These are phyloP conservation scores for Pestalotiopsis sp. DNA, from an alignment of 2,329 filamentous ascomycete genomes.

Conservation along the genomic window DNA sequence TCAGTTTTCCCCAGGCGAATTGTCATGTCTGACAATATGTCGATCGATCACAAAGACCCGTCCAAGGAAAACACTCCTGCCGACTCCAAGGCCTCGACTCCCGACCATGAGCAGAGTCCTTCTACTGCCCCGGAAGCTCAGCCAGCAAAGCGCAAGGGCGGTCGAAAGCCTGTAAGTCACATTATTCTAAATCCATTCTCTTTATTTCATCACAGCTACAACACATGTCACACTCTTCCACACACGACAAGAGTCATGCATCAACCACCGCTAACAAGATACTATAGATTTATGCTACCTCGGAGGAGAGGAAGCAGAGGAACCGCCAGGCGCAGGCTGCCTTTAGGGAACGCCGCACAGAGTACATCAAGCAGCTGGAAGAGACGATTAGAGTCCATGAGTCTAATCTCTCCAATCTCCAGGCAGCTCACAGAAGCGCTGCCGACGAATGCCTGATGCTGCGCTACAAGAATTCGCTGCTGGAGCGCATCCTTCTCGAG, in stretches of 20 bases:
- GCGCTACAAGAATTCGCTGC: constrained; percentile 94
- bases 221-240: not conserved
- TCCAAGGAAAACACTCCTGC: constrained; percentile 64
- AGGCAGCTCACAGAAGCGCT: constrained; percentile 90
- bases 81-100: constrained; percentile 63
- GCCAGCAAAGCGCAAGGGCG: constrained; percentile 93
- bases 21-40: constrained; percentile 70
- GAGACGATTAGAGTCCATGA: constrained; percentile 97
- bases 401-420: constrained; percentile 87
- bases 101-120: constrained; percentile 54
- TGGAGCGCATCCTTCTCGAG: constrained; percentile 93
- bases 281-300: constrained; percentile 91
- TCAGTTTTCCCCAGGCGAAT: constrained; percentile 22
- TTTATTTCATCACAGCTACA: not conserved
- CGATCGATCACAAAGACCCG: constrained; percentile 63
- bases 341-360: constrained; percentile 92
- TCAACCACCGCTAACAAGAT: not conserved
- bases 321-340: constrained; percentile 97
- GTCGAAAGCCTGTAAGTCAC: constrained; percentile 84
- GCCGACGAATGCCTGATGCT: constrained; percentile 98
- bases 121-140: constrained; percentile 53
- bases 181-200: not conserved
- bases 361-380: constrained; percentile 99
- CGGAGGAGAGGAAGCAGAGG: constrained; percentile 96
- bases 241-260: not conserved